phyloP scores from a whole-genome alignment of 371 early-diverging fungal genomes.

The Mortierella sp. region DNA sequence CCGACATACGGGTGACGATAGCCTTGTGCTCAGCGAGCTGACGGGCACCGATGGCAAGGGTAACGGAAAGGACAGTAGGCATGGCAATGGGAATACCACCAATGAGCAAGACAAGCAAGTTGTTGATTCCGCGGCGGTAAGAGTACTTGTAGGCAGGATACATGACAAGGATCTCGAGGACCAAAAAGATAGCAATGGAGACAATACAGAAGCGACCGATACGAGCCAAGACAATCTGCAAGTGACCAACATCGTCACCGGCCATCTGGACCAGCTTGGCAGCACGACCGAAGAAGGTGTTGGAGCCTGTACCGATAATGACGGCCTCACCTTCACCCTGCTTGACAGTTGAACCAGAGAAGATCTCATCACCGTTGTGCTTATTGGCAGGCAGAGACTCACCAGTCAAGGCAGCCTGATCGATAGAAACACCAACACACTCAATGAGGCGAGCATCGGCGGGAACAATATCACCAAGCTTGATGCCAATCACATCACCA shows the following conservation, averaged over 20 bases:
- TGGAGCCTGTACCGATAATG: slow-evolving; percentile 84
- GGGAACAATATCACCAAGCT: slow-evolving; percentile 83
- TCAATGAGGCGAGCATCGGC: slow-evolving; percentile 74
- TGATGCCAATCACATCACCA: slow-evolving; percentile 78
- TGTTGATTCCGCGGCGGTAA: slow-evolving; percentile 77
- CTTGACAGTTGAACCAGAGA: slow-evolving; percentile 87
- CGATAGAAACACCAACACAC: slow-evolving; percentile 64
- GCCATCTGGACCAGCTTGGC: slow-evolving; percentile 83
- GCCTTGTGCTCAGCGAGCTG: slow-evolving; percentile 93
- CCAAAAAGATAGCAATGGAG: slow-evolving; percentile 73
- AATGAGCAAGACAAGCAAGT: slow-evolving; percentile 78
- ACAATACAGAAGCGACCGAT: slow-evolving; percentile 89
- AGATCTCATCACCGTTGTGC: slow-evolving; percentile 74
- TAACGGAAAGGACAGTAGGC: slow-evolving; percentile 89
- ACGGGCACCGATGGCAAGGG: slow-evolving; percentile 93
- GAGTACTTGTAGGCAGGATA: slow-evolving; percentile 77
- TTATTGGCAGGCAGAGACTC: slow-evolving; percentile 82
- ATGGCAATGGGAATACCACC: slow-evolving; percentile 85
- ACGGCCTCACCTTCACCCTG: slow-evolving; percentile 92
- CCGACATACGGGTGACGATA: slow-evolving; percentile 87
- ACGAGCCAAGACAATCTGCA: slow-evolving; percentile 88
- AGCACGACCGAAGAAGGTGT: slow-evolving; percentile 92
- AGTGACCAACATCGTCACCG: slow-evolving; percentile 87
- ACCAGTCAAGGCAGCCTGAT: slow-evolving; percentile 89
- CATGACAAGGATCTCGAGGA: slow-evolving; percentile 85